Evolutionary conservation across 108 stramenopile genomes (phyloP), one percentile per base, ranked within the genome.

Genomic region (Cyclostephanos invisitatus): DNA sequence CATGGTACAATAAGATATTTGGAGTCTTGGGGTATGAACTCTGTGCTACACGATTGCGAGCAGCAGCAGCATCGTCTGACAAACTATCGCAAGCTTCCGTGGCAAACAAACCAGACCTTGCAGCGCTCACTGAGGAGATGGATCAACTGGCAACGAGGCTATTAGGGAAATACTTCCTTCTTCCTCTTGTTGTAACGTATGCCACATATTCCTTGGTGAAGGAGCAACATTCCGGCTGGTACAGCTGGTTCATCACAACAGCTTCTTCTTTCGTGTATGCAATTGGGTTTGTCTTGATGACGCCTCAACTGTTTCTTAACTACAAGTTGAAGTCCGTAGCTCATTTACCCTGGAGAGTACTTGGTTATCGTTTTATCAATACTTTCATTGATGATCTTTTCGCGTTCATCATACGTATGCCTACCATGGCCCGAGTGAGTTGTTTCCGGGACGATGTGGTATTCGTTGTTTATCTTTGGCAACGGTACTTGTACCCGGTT

Each of bases 311-410:
- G n/a, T 91, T 93, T 62, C 66, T 96, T 51, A 96, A 94, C 69
- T 93, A 92, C 88, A 93, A 89, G 53, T 81, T 96, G 50, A 92
- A 94, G 77, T 80, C 80, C 18, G 96, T 96, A 8, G 90, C 92
- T 7, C 96, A 94, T 67, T 70, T 94, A 44, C 92, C 91, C n/a
- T 96, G 95, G 95, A 65, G 84, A 59, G 92, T 96, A 20, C 64
- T 97, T 70, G 83, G 85, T 22, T 97, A 96, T 84, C 91, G 91
- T 62, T 93, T 89, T 75, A 70, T 97, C 50, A 97, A 97, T 70
- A 97, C 97, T 5, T 93, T 96, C 62, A 96, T 97, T 76, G 96
- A 97, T 67, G 97, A 98, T 71, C 86, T 98, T 18, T 98, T 98
- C 60, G 94, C 96, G 0, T 98, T 98, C 68, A 90, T 98, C 68